Conservation (phyloP, 2,329 filamentous ascomycete species). For the Sclerotinia spermophila region DNA sequence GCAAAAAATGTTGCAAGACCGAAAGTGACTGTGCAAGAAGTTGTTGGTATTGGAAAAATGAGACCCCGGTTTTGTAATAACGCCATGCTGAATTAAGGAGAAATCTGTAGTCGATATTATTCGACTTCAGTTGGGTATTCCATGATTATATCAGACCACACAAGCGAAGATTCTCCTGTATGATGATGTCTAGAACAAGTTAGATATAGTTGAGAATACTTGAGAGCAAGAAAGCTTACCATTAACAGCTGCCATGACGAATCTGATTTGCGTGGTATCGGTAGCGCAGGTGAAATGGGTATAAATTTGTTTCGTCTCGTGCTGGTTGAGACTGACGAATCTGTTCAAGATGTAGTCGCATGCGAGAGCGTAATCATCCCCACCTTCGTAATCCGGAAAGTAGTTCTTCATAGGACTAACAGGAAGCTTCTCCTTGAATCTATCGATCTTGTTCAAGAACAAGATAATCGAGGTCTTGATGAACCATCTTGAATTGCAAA, state of each 20-base stretch:
- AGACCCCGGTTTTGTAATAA: slow-evolving; percentile 35
- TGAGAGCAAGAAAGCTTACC: slow-evolving; percentile 54
- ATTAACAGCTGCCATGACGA: slow-evolving; percentile 99
- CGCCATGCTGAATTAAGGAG: slow-evolving; percentile 34
- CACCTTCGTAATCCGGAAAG: slow-evolving; percentile 89
- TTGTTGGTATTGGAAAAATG: slow-evolving; percentile 34
- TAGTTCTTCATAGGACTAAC: slow-evolving; percentile 84
- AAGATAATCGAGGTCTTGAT: slow-evolving; percentile 86
- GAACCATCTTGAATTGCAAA: slow-evolving; percentile 87
- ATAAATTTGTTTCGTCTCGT: slow-evolving; percentile 99
- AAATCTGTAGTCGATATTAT: slow-evolving; percentile 15
- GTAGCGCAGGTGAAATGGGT: slow-evolving; percentile 99
- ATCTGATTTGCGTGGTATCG: slow-evolving; percentile 97
- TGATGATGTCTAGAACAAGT: slow-evolving; percentile 82
- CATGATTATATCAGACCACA: slow-evolving; percentile 82
- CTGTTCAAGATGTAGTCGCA: slow-evolving; percentile 99
- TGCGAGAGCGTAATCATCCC: slow-evolving; percentile 89
- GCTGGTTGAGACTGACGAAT: slow-evolving; percentile 97
- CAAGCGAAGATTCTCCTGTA: slow-evolving; percentile 96
- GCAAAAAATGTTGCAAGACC: slow-evolving; percentile 23
- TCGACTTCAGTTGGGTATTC: slow-evolving; percentile 12
- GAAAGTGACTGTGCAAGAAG: slow-evolving; percentile 24
- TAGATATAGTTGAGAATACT: slow-evolving; percentile 38
- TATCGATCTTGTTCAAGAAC: slow-evolving; percentile 87
- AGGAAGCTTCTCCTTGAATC: slow-evolving; percentile 81